Evolutionary conservation across 1,284 basidiomycete species (phyloP).

Genomic region (Tranzscheliella williamsii): DNA sequence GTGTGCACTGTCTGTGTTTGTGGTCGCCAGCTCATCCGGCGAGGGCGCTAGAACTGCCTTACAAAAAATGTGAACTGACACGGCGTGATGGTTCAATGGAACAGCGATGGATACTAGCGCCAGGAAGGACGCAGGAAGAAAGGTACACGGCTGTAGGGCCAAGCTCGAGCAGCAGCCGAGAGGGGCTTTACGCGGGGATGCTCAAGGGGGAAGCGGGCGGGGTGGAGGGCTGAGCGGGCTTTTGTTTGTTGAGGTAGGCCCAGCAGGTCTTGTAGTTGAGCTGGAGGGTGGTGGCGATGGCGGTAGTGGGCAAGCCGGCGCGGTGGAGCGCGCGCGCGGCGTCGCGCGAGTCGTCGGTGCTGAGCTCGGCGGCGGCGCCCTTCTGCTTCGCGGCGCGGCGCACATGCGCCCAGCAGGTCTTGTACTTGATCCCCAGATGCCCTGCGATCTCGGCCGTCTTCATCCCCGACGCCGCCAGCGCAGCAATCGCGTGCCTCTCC

Average conservation of each 20-base stretch:
- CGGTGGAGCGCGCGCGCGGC: slow-evolving; percentile 10
- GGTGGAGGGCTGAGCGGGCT: too few relatives aligned
- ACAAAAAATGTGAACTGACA: too few relatives aligned
- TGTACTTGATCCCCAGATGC: slow-evolving; percentile 8
- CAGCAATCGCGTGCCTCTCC: slow-evolving; percentile 3
- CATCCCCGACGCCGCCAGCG: slow-evolving; percentile 8
- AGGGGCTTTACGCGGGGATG: too few relatives aligned
- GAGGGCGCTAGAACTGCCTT: too few relatives aligned
- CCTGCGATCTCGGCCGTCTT: slow-evolving; percentile 5
- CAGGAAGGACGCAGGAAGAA: too few relatives aligned
- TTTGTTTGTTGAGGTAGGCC: slow-evolving; percentile 6
- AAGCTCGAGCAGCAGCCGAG: too few relatives aligned
- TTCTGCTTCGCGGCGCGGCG: slow-evolving; percentile 1
- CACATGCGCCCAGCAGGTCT: slow-evolving; percentile 3
- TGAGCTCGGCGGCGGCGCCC: not conserved
- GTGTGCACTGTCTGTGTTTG: too few relatives aligned
- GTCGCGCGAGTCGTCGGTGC: slow-evolving; percentile 5
- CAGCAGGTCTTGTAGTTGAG: slow-evolving; percentile 16
- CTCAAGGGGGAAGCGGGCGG: too few relatives aligned
- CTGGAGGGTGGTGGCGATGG: slow-evolving; percentile 10
- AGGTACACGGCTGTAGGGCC: too few relatives aligned
- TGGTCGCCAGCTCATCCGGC: too few relatives aligned
- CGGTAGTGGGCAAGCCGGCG: slow-evolving; percentile 4
- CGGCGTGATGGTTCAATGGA: too few relatives aligned
- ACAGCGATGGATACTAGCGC: too few relatives aligned